Evolutionary conservation across 2,329 filamentous ascomycete genomes (phyloP), one percentile per base, ranked within the genome.

Genomic region (Fonsecaea erecta): DNA sequence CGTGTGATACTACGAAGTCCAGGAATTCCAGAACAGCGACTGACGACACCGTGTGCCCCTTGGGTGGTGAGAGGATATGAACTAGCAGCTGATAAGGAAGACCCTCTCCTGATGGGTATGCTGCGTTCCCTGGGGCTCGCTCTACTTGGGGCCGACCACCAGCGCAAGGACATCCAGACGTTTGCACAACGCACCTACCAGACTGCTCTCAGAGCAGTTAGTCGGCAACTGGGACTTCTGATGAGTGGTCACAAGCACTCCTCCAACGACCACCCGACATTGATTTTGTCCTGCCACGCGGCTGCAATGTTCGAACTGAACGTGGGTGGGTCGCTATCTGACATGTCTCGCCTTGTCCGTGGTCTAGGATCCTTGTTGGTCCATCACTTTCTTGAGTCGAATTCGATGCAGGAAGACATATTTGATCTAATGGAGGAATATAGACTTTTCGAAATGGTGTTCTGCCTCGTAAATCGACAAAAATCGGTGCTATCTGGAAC

Each of bases 51-150:
- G 1, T 60, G 56, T 18, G 56, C 43, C 2, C n/a, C 48, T 14
- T 60, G 56, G 56, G 43, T 60, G 18, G 56, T 52, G 16, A 48
- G 32, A 46, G 43, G 40, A 3, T 60, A 52, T 34, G 43, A 60
- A 7, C 5, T 52, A n/a, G 56, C 56, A 32, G 46, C 30, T n/a
- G 28, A 28, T 14, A n/a, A 26, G 16, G 56, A 60, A 11, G 37
- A 52, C 24, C 43, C 56, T 35, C 34, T 52, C 12, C 24, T 60
- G 16, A 52, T 9, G 9, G 43, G 56, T 8, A 60, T 60, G 40
- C 28, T 51, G 28, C 40, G 43, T 21, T 43, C 56, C 2, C 24
- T 60, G 26, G 56, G 56, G 21, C 56, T 60, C 18, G 18, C 28
- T 12, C 26, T 60, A 11, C 43, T 60, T 16, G 56, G 28, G 4